These are phyloP conservation scores for Sporothrix globosa DNA, from an alignment of 2,329 filamentous ascomycete genomes.

Conservation along the genomic window DNA sequence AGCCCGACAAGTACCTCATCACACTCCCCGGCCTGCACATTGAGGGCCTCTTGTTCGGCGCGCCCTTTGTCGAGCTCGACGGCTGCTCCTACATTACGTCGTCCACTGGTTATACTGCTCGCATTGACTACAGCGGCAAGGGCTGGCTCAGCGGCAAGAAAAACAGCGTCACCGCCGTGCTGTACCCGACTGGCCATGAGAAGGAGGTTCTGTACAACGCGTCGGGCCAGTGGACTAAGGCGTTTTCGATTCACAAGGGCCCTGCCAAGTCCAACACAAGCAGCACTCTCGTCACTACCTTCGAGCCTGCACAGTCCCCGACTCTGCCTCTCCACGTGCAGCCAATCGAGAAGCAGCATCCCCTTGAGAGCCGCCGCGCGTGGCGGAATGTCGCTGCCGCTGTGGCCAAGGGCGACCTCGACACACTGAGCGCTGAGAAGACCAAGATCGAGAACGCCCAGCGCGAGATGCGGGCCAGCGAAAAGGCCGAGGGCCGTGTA, in stretches of 20 bases:
- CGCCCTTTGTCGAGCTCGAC: constrained; percentile 90
- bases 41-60: constrained; percentile 83
- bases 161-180: constrained; percentile 77
- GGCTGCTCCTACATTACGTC: constrained; percentile 82
- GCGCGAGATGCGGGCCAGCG: constrained; percentile 70
- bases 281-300: constrained; percentile 58
- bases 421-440: constrained; percentile 77
- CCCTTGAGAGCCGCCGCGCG: constrained; percentile 83
- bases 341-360: constrained; percentile 77
- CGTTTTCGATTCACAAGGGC: constrained; percentile 75
- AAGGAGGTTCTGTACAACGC: constrained; percentile 78
- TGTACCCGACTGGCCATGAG: constrained; percentile 72
- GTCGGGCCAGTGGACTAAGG: constrained; percentile 87
- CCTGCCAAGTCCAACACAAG: constrained; percentile 50
- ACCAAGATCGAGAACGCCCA: constrained; percentile 88
- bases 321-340: constrained; percentile 72
- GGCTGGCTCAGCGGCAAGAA: constrained; percentile 97
- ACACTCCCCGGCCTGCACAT: constrained; percentile 91
- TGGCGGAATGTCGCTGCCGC: constrained; percentile 85
- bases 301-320: constrained; percentile 60
- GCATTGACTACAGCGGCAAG: constrained; percentile 90
- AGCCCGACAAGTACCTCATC: constrained; percentile 79
- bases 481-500: constrained; percentile 70
- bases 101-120: constrained; percentile 81
- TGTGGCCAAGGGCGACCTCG: constrained; percentile 82